Evolutionary conservation across 164 flowering plant genomes (phyloP), one percentile per base, ranked within the genome.

Genomic region (Umbellularia californica): DNA sequence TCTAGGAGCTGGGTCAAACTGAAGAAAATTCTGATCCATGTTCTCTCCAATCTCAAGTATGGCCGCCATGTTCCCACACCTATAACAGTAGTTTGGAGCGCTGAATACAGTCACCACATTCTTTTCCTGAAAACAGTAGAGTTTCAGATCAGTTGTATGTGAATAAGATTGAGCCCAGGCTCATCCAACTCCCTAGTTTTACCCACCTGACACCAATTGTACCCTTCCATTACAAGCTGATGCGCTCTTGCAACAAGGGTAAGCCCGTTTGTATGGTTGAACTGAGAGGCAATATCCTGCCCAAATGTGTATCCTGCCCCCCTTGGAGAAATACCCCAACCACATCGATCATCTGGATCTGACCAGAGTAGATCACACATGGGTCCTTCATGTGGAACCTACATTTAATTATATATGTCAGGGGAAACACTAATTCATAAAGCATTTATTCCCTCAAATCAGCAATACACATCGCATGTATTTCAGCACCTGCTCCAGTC

Each of bases 221-320:
- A 87, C 52, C 90, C 90, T 73, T 87, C 90, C 90, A 87, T 87
- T 71, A 87, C 90, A 75, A 85, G 88, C 76, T 85, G 88, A 74
- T 85, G 88, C 17, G 88, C 88, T 82, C 88, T 80, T 24, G 88
- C 77, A 70, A 85, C 76, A 27, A 83, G 86, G 30, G 82, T 71
- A 64, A 85, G 83, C 25, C 83, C 85, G 77, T 85, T 85, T 63
- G 83, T 85, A 76, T 80, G 86, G 75, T 85, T 85, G 77, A 85
- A 85, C 74, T 83, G 88, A 64, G 82, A 74, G 72, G 88, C 85
- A 65, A 85, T 83, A 76, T 85, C 88, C 79, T 83, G 86, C 33
- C 88, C 86, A 77, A 85, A 85, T 55, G 88, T 85, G 66, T 83
- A 85, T 41, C 88, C 88, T 41, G 86, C 88, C 25, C 88, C 88